phyloP scores from a whole-genome alignment of 2,329 filamentous ascomycete species.

The Sclerotinia spermophila region DNA sequence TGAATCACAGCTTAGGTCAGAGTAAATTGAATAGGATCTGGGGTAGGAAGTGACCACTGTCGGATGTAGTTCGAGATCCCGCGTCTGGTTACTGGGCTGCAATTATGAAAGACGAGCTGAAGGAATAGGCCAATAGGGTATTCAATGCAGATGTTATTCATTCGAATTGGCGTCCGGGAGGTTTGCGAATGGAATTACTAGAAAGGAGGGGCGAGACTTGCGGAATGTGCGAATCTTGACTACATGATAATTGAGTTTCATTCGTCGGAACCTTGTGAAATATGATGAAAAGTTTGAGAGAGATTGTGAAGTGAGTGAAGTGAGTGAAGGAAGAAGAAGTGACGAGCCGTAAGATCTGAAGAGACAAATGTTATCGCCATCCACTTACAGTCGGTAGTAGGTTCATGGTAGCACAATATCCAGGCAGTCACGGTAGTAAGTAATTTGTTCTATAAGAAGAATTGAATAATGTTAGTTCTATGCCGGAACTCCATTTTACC shows the following conservation, averaged over 20 bases:
- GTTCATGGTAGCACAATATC: background rate
- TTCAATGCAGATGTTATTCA: constrained; percentile 3
- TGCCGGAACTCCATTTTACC: background rate
- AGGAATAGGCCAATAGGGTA: constrained; percentile 1
- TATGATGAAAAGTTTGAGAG: background rate
- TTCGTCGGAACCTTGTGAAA: background rate
- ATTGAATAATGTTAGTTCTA: background rate
- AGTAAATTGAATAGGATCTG: background rate
- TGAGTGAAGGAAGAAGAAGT: too few species aligned
- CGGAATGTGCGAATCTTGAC: background rate
- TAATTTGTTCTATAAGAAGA: background rate
- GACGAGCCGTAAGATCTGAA: background rate
- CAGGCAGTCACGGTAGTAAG: constrained; percentile 1
- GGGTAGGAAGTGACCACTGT: background rate
- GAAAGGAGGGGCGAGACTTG: background rate
- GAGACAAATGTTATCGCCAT: background rate
- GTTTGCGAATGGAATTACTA: background rate
- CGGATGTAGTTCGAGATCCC: constrained; percentile 1
- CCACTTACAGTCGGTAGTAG: background rate
- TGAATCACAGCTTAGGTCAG: constrained; percentile 19
- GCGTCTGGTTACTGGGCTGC: constrained; percentile 5
- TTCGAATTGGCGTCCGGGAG: constrained; percentile 8
- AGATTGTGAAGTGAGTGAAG: background rate
- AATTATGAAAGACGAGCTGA: constrained; percentile 11
- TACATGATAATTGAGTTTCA: background rate